Percentiles rank a stretch among this genome's conserved stretches.
Conservation (phyloP, 345 rosid species). For the Geranium brycei region DNA sequence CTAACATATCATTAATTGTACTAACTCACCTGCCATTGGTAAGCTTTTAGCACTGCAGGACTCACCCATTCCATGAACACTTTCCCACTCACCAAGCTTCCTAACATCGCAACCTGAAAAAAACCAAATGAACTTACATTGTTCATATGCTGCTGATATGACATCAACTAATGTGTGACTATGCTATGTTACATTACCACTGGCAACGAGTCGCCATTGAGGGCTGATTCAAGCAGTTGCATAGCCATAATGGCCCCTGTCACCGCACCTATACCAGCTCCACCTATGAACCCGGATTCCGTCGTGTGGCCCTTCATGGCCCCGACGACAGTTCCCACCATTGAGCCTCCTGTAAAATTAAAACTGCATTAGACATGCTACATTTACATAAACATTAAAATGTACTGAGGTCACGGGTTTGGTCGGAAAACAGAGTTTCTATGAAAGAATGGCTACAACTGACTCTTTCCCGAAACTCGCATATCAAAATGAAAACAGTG, state of each 20-base stretch:
- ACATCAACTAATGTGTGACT: neutral
- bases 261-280: neutral
- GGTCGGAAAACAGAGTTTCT: too few relatives aligned
- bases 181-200: neutral
- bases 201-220: neutral
- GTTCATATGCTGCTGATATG: neutral
- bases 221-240: neutral
- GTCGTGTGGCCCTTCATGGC: neutral
- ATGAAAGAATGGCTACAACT: too few relatives aligned
- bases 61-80: conserved; percentile 6
- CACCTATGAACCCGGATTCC: neutral
- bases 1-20: too few relatives aligned
- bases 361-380: neutral
- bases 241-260: neutral
- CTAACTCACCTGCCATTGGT: conserved; percentile 4
- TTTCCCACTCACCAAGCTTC: neutral
- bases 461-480: too few relatives aligned
- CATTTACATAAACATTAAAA: too few relatives aligned
- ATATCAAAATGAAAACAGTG: too few relatives aligned
- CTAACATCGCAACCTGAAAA: neutral
- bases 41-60: conserved; percentile 4
- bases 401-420: too few relatives aligned
- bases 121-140: too few relatives aligned
- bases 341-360: neutral
- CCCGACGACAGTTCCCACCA: neutral